Evolutionary conservation across 2,329 filamentous ascomycete genomes (phyloP).

Genomic region (Grosmannia huntii): DNA sequence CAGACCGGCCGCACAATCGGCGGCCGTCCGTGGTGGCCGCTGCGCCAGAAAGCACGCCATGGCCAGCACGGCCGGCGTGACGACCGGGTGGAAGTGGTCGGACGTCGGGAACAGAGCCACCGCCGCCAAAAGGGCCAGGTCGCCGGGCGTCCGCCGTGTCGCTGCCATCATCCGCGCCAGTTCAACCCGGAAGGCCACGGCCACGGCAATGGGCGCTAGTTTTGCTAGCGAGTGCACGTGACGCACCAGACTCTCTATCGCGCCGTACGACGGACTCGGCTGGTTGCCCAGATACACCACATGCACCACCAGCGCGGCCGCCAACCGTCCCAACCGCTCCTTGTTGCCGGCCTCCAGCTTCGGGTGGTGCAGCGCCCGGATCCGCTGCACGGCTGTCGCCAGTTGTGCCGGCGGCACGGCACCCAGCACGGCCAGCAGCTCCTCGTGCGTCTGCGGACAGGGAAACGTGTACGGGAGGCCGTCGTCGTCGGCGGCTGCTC

Average conservation of each 20-base stretch:
- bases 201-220: constrained; percentile 66
- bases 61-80: constrained; percentile 78
- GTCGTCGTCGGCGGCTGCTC: constrained; percentile 26
- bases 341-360: constrained; percentile 80
- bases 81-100: constrained; percentile 92
- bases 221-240: constrained; percentile 91
- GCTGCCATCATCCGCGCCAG: constrained; percentile 39
- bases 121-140: constrained; percentile 73
- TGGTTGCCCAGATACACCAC: constrained; percentile 36
- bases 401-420: constrained; percentile 51
- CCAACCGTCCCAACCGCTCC: constrained; percentile 59
- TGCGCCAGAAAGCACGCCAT: constrained; percentile 75
- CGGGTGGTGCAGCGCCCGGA: constrained; percentile 84
- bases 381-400: constrained; percentile 72
- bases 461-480: constrained; percentile 72
- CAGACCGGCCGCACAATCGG: constrained; percentile 59
- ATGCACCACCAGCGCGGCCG: constrained; percentile 51
- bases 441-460: constrained; percentile 66
- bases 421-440: constrained; percentile 56
- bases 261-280: constrained; percentile 10
- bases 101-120: constrained; percentile 83
- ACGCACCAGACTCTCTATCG: constrained; percentile 60
- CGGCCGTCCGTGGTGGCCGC: constrained; percentile 50
- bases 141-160: constrained; percentile 36
- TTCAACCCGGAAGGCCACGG: constrained; percentile 63